Evolutionary conservation across 176 grass and related monocot species (phyloP).

Genomic region (Bolboschoenus planiculmis): DNA sequence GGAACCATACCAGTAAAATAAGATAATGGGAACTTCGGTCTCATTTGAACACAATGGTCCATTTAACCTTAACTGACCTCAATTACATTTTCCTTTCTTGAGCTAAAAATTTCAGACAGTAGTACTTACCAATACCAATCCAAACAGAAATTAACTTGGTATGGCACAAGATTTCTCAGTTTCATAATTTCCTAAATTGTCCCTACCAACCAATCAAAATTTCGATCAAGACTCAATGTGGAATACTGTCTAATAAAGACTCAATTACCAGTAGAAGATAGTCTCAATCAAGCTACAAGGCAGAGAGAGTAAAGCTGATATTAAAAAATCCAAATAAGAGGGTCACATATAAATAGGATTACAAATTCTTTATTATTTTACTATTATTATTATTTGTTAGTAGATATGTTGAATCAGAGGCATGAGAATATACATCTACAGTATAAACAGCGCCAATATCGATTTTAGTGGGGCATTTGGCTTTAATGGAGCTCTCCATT

Average conservation of each 20-base stretch:
- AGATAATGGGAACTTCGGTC: neutral
- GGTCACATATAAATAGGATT: neutral
- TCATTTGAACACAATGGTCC: neutral
- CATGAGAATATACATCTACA: conserved; percentile 51
- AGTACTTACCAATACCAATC: neutral
- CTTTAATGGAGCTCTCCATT: conserved; percentile 70
- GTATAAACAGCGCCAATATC: conserved; percentile 92
- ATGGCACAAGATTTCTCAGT: neutral
- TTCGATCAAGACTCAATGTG: neutral
- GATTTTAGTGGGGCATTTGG: conserved; percentile 88
- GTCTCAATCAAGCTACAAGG: neutral
- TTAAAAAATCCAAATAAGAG: neutral
- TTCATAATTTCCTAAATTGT: neutral
- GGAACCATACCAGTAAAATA: neutral
- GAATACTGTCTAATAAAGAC: neutral
- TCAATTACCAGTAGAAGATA: neutral
- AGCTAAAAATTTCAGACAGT: neutral
- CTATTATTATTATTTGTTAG: neutral
- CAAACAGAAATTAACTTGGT: neutral
- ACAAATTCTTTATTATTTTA: neutral
- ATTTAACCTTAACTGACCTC: neutral
- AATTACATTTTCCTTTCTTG: neutral
- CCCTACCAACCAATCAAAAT: neutral
- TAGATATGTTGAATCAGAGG: neutral
- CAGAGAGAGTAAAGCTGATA: neutral